Base-by-base conservation (phyloP, 306 rosid species). In the Ormosia emarginata region DNA sequence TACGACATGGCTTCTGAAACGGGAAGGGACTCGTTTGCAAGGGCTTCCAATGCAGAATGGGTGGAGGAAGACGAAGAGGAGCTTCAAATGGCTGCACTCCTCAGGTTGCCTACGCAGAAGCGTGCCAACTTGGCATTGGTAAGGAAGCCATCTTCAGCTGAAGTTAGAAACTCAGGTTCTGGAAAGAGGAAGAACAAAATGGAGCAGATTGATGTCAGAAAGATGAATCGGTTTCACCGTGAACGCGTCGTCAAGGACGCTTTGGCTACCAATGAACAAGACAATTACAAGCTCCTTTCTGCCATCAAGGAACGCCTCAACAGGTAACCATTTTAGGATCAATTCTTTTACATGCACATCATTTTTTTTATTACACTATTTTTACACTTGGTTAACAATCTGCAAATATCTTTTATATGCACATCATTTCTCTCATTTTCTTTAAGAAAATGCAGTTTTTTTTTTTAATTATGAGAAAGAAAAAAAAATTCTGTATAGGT, bases 231-330 rank as follows among this genome's bases (percentile, higher is more conserved):
- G 33, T 8, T 2, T 7, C 77, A 84, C 33, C 95, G 98, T 3
- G 91, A 94, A 82, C 89, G 81, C 41, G 76, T 92, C 5, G 97
- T 94, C 9, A 83, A 70, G 50, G 82, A 92, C 7, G 97, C 97
- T 0, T 81, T 94, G 74, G 95, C 93, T 1, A 92, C 98, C 5
- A 80, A 76, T 43, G 98, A 92, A 40, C 98, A 94, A 81, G 95
- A 94, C 71, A 94, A 94, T 82, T 84, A 56, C 75, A 84, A 69
- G 39, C 89, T 94, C 33, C 95, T 94, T 68, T 79, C 89, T 13
- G 97, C 89, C 79, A 87, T 94, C 46, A 94, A 94, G 82, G 88
- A 92, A 10, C 93, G 97, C 18, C 84, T 90, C 7, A 83, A 94
- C 11, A 88, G 86, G 88, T 73, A 46, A 46, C 5, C 13, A 46